Conservation (phyloP, 2,329 filamentous ascomycete genomes). For the Fusarium sp. region DNA sequence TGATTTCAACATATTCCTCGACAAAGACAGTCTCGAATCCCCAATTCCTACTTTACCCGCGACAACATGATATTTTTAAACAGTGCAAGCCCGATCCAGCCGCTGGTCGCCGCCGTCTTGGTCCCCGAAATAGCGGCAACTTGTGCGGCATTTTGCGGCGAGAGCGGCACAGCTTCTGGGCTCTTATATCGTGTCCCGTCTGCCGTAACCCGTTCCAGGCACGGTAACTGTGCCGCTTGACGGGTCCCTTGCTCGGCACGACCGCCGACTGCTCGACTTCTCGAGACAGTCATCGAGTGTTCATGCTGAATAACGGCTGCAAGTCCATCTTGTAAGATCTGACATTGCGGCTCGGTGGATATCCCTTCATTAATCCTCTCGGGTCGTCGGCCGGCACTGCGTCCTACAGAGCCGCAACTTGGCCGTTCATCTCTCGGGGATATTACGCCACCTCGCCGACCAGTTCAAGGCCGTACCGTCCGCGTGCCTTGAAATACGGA, state of each 20-base stretch:
- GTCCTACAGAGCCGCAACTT: not conserved
- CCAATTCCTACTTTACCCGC: slow-evolving; percentile 21
- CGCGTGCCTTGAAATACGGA: slow-evolving; percentile 9
- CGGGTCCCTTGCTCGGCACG: slow-evolving; percentile 17
- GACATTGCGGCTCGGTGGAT: not conserved
- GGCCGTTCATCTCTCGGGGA: slow-evolving; percentile 6
- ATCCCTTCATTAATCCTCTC: not conserved
- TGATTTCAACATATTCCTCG: not conserved
- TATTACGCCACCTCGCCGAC: not conserved
- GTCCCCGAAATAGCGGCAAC: slow-evolving; percentile 7
- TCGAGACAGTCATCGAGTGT: not conserved
- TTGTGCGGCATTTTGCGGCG: slow-evolving; percentile 27
- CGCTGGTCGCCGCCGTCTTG: slow-evolving; percentile 22
- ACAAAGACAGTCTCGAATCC: not conserved
- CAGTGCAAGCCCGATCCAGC: slow-evolving; percentile 10
- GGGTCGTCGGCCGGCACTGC: not conserved
- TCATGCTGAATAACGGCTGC: not conserved
- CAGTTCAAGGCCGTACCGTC: not conserved
- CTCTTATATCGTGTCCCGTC: not conserved
- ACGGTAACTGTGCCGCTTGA: slow-evolving; percentile 2
- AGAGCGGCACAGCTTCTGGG: slow-evolving; percentile 1
- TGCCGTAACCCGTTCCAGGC: not conserved
- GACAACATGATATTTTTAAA: slow-evolving; percentile 5
- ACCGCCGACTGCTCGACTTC: not conserved
- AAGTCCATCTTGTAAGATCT: not conserved